Percentiles rank a stretch among this genome's conserved stretches.
Conservation (phyloP, 805 yeast genomes). For the Hanseniaspora occidentalis region DNA sequence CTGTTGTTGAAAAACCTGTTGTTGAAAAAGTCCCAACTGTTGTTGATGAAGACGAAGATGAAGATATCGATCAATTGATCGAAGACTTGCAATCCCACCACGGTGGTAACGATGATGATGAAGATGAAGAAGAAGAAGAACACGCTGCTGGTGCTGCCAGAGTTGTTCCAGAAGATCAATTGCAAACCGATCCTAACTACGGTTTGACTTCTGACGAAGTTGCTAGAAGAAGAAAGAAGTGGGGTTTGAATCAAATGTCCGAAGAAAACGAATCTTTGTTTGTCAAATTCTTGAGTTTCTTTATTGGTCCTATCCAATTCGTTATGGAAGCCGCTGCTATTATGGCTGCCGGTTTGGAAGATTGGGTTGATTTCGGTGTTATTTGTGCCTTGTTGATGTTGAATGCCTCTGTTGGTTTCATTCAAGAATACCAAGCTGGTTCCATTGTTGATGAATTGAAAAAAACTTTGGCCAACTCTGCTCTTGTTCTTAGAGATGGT, state of each 20-base stretch:
- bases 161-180: conserved; percentile 75
- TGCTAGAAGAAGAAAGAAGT: conserved; percentile 74
- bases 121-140: conserved; percentile 31
- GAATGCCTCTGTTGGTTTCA: conserved; percentile 90
- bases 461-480: conserved; percentile 87
- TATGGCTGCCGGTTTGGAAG: conserved; percentile 90
- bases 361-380: conserved; percentile 99
- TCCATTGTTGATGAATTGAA: conserved; percentile 93
- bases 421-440: conserved; percentile 97
- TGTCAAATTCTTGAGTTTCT: conserved; percentile 73
- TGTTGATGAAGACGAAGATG: conserved; percentile 49
- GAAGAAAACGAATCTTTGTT: conserved; percentile 75
- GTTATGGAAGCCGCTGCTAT: conserved; percentile 96
- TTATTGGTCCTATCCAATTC: conserved; percentile 92
- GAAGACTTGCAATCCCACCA: conserved; percentile 63
- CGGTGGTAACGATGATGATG: conserved; percentile 37
- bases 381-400: conserved; percentile 75
- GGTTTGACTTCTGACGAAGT: conserved; percentile 79
- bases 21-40: conserved; percentile 43
- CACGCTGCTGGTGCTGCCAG: conserved; percentile 48
- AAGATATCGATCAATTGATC: conserved; percentile 60
- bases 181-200: conserved; percentile 65
- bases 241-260: conserved; percentile 81
- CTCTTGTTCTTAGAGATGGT: conserved; percentile 78
- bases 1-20: conserved; percentile 16